Percentiles rank a stretch among this genome's conserved stretches.
phyloP scores from a whole-genome alignment of 2,329 filamentous ascomycete species.

The Aspergillus candidus region DNA sequence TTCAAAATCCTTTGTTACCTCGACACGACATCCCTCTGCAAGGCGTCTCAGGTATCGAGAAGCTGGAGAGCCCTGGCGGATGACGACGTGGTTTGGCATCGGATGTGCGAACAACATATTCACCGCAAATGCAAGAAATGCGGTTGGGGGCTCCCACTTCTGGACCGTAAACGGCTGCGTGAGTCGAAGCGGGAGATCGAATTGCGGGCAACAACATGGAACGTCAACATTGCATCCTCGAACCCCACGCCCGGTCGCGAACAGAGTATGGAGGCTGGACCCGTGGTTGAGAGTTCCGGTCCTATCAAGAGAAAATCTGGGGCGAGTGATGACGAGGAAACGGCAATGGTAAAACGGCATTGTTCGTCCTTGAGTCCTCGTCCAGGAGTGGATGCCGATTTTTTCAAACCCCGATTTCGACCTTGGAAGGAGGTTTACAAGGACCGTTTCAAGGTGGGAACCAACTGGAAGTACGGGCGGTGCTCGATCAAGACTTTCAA shows the following conservation, averaged over 20 bases:
- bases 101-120: conserved; percentile 97
- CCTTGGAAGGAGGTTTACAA: conserved; percentile 98
- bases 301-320: conserved; percentile 25
- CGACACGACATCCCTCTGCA: conserved; percentile 90
- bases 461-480: conserved; percentile 94
- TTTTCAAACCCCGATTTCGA: conserved; percentile 49
- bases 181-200: conserved; percentile 84
- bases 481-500: conserved; percentile 78
- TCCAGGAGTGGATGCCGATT: conserved; percentile 38
- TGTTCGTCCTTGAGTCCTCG: conserved; percentile 21
- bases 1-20: conserved; percentile 91
- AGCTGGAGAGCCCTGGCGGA: conserved; percentile 88
- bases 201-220: conserved; percentile 57
- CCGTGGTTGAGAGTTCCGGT: conserved; percentile 1
- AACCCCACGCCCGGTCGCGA: conserved; percentile 5
- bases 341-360: conserved; percentile 26
- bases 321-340: conserved; percentile 19
- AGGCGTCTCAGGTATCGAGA: conserved; percentile 87
- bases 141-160: conserved; percentile 83
- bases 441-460: conserved; percentile 89
- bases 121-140: conserved; percentile 91
- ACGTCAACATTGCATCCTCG: conserved; percentile 50
- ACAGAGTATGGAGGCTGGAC: background rate
- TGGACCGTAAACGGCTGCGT: conserved; percentile 81
- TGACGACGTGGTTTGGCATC: conserved; percentile 95